Percentiles rank a stretch among this genome's conserved stretches.
These are phyloP conservation scores for Xenoacremonium recifei DNA, from an alignment of 2,329 filamentous ascomycete genomes.

Conservation along the genomic window DNA sequence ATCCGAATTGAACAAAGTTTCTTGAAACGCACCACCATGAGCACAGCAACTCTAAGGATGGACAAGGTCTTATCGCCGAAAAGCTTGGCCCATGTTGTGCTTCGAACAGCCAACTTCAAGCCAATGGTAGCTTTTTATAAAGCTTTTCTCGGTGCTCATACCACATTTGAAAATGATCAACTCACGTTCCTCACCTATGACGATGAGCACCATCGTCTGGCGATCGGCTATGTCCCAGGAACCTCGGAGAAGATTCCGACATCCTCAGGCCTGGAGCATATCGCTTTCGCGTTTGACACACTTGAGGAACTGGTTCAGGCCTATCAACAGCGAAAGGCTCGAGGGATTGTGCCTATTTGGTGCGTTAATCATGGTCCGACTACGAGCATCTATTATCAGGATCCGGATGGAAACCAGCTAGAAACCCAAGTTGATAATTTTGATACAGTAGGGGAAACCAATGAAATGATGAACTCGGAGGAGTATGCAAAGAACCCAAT, in stretches of 20 bases:
- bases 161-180: background rate
- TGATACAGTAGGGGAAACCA: conserved; percentile 7
- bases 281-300: background rate
- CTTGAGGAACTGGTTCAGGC: background rate
- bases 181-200: background rate
- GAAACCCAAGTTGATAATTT: conserved; percentile 14
- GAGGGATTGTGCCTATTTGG: conserved; percentile 6
- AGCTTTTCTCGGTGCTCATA: background rate
- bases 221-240: background rate
- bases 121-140: background rate
- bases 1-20: no score
- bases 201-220: background rate
- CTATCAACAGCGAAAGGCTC: background rate
- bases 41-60: no score
- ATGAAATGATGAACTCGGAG: conserved; percentile 3
- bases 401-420: conserved; percentile 10
- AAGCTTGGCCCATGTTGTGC: background rate
- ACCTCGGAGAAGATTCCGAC: background rate
- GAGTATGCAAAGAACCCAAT: conserved; percentile 8
- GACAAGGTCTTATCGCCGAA: background rate
- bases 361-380: conserved; percentile 13
- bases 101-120: background rate
- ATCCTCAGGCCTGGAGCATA: background rate
- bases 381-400: conserved; percentile 12
- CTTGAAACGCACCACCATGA: no score